A percentile compares a stretch with the other conserved stretches of the same genome.
Conservation (phyloP, 257 asterid species). For the Prunella vulgaris region DNA sequence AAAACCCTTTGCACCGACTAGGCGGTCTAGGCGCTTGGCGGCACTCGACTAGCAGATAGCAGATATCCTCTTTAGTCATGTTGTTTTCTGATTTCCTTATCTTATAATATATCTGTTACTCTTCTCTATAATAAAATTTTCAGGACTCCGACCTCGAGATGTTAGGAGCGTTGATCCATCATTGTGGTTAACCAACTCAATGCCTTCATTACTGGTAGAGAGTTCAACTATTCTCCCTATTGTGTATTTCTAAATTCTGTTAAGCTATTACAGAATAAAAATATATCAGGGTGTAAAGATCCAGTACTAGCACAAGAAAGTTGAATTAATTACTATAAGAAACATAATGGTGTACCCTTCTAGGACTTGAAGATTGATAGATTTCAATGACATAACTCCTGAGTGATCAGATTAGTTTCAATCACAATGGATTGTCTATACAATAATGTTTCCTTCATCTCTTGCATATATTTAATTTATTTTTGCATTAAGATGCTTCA, state of each 20-base stretch:
- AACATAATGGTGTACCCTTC: neutral
- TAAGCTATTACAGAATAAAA: neutral
- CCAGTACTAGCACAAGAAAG: neutral
- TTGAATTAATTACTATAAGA: neutral
- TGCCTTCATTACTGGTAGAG: conserved; percentile 88
- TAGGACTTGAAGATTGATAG: neutral
- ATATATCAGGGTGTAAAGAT: neutral
- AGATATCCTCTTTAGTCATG: neutral
- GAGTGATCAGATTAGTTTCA: neutral
- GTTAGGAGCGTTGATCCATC: conserved; percentile 98
- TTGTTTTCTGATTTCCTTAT: conserved; percentile 11
- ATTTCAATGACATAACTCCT: neutral
- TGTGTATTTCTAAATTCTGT: neutral
- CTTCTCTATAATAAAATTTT: conserved; percentile 5
- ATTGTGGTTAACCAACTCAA: conserved; percentile 91
- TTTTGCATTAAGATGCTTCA: neutral
- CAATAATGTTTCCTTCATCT: neutral
- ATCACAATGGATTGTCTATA: neutral
- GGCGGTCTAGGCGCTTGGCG: too few relatives aligned
- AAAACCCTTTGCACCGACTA: too few relatives aligned
- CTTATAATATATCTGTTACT: conserved; percentile 5
- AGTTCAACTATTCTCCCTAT: conserved; percentile 11
- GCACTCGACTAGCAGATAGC: too few relatives aligned
- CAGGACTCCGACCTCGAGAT: conserved; percentile 98
- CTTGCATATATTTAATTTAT: neutral